These are phyloP conservation scores for Saccharomycopsis capsularis DNA, from an alignment of 805 yeast species.

Conservation along the genomic window DNA sequence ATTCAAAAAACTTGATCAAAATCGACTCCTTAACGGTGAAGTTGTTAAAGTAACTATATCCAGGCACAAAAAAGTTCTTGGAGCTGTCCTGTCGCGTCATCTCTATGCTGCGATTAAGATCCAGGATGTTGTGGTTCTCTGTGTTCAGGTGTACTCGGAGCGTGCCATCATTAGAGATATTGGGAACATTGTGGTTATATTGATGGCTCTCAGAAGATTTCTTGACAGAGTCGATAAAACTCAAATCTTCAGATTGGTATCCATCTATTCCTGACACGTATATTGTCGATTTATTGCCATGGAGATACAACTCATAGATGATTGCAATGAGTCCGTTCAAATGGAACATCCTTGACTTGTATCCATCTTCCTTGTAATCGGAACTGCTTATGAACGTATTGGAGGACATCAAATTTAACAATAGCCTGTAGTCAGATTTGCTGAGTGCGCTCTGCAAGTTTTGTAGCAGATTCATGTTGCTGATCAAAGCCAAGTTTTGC, in stretches of 20 bases:
- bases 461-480: constrained; percentile 4
- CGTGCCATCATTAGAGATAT: not conserved
- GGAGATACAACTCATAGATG: constrained; percentile 15
- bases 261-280: constrained; percentile 1
- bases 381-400: constrained; percentile 10
- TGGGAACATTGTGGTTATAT: not conserved
- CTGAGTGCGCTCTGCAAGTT: constrained; percentile 3
- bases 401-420: constrained; percentile 12
- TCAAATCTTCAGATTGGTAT: not conserved
- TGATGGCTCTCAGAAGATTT: not conserved
- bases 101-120: not conserved
- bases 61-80: constrained; percentile 6
- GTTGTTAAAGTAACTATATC: constrained; percentile 6
- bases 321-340: constrained; percentile 17
- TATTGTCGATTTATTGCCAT: constrained; percentile 2
- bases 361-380: constrained; percentile 8
- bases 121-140: not conserved
- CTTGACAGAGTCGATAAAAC: not conserved
- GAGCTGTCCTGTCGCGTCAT: not conserved
- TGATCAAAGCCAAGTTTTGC: constrained; percentile 4
- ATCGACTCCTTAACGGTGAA: constrained; percentile 9
- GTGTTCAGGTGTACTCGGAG: no score
- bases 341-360: constrained; percentile 9
- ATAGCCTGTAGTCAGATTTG: constrained; percentile 5
- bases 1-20: constrained; percentile 19